A percentile compares a stretch with the other conserved stretches of the same genome.
phyloP scores from a whole-genome alignment of 2,329 filamentous ascomycete genomes.

The Venturia nashicola region DNA sequence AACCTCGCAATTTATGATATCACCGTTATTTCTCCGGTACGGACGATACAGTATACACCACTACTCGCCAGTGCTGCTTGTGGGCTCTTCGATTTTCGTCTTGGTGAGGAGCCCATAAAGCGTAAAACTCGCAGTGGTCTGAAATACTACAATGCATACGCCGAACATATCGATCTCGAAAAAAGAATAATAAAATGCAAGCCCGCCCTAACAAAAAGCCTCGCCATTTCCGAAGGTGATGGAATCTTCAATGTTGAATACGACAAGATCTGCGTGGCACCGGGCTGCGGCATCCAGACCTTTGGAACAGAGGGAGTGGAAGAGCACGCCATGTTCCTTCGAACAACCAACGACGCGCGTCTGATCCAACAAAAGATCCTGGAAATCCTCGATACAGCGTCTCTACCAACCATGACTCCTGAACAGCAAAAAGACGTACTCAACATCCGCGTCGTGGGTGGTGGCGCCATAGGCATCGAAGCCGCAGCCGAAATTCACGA shows the following conservation, averaged over 20 bases:
- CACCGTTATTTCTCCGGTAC: conserved; percentile 28
- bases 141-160: conserved; percentile 28
- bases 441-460: conserved; percentile 29
- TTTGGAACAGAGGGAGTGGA: conserved; percentile 28
- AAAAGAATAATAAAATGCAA: conserved; percentile 23
- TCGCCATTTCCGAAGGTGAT: conserved; percentile 8
- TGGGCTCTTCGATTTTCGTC: conserved; percentile 32
- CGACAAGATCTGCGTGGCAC: conserved; percentile 30
- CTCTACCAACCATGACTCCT: conserved; percentile 18
- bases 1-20: conserved; percentile 26
- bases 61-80: conserved; percentile 29
- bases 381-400: conserved; percentile 26
- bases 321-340: conserved; percentile 27
- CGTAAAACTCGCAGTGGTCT: conserved; percentile 17
- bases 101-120: conserved; percentile 33
- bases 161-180: conserved; percentile 26
- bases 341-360: conserved; percentile 24
- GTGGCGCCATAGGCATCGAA: conserved; percentile 31
- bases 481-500: conserved; percentile 32
- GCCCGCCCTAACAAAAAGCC: conserved; percentile 21
- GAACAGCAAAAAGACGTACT: conserved; percentile 22
- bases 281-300: conserved; percentile 27
- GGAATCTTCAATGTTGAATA: conserved; percentile 27
- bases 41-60: conserved; percentile 33
- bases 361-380: conserved; percentile 23